Conservation (phyloP, 176 grass and related monocot species). For the Oryza glumipatula region DNA sequence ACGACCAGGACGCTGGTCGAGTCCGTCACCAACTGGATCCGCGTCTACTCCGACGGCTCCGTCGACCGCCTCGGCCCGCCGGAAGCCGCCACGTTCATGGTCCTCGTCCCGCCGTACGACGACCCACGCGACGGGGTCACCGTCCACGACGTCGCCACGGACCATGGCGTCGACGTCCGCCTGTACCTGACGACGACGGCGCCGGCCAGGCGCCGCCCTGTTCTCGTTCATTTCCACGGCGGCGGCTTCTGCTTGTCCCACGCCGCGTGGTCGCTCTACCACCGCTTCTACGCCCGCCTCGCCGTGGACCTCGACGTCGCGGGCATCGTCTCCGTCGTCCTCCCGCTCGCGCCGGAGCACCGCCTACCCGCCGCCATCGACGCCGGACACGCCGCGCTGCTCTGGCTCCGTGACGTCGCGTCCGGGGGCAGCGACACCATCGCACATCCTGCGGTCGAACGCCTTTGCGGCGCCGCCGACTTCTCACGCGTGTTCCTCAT, state of each 20-base stretch:
- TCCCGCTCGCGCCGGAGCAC: conserved; percentile 50
- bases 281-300: conserved; percentile 50
- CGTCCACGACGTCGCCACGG: conserved; percentile 44
- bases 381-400: conserved; percentile 26
- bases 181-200: conserved; percentile 17
- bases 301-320: neutral
- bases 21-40: conserved; percentile 41
- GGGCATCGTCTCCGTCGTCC: conserved; percentile 43
- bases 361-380: conserved; percentile 34
- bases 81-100: conserved; percentile 19
- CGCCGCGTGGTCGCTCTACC: conserved; percentile 50
- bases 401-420: conserved; percentile 51
- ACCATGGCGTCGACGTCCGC: conserved; percentile 33
- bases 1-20: conserved; percentile 6
- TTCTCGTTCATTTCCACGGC: conserved; percentile 58
- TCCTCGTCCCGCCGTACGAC: conserved; percentile 29
- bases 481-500: conserved; percentile 65
- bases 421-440: neutral
- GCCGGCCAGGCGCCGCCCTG: neutral
- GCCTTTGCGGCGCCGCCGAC: conserved; percentile 16
- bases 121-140: conserved; percentile 45
- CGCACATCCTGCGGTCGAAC: neutral
- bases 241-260: conserved; percentile 54
- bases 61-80: conserved; percentile 40
- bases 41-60: conserved; percentile 41